A percentile compares a stretch with the other conserved stretches of the same genome.
phyloP scores from a whole-genome alignment of 2,329 filamentous ascomycete genomes.

The Fusarium sp. region DNA sequence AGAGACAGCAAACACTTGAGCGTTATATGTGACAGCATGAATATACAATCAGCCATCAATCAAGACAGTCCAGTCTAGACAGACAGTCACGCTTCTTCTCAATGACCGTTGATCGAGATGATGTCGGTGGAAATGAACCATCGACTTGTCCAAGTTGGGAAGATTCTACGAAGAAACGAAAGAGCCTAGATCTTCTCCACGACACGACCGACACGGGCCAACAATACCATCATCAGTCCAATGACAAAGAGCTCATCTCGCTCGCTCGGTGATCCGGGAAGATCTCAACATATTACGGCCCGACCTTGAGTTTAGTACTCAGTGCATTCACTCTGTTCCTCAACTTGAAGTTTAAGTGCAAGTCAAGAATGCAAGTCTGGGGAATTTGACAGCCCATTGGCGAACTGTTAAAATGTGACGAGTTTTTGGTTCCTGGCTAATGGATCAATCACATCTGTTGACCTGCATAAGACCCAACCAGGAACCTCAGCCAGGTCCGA shows the following conservation, averaged over 20 bases:
- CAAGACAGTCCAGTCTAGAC: background rate
- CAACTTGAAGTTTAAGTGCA: background rate
- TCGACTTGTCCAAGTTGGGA: conserved; percentile 35
- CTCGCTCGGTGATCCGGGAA: conserved; percentile 22
- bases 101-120: conserved; percentile 17
- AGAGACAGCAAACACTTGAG: conserved; percentile 13
- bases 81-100: background rate
- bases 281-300: conserved; percentile 23
- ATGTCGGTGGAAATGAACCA: conserved; percentile 47
- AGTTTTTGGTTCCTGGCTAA: conserved; percentile 32
- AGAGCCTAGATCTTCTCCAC: conserved; percentile 35
- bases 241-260: conserved; percentile 11
- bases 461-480: conserved; percentile 35
- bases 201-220: conserved; percentile 23
- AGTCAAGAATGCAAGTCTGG: background rate
- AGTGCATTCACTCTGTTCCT: background rate
- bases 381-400: conserved; percentile 10
- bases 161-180: conserved; percentile 34
- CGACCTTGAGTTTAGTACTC: background rate
- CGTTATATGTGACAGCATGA: conserved; percentile 15
- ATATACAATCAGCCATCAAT: background rate
- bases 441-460: conserved; percentile 21
- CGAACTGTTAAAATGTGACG: conserved; percentile 12
- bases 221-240: conserved; percentile 8
- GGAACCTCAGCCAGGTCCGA: conserved; percentile 29